Evolutionary conservation across 495 filamentous ascomycete genomes (phyloP).

Genomic region (Poronia punctata): DNA sequence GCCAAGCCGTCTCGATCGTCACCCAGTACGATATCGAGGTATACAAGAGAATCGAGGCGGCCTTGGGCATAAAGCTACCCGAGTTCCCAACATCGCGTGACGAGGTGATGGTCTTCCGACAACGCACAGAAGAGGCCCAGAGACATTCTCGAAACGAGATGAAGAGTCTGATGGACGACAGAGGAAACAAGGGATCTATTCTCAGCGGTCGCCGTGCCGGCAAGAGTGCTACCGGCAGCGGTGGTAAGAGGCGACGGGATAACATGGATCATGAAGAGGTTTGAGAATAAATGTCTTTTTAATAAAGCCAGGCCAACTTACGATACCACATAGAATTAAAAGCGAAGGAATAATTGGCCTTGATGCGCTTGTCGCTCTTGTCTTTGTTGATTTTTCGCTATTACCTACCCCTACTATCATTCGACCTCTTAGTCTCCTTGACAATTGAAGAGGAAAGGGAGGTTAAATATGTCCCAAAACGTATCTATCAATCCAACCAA

Average conservation of each 20-base stretch:
- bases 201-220: slow-evolving; percentile 46
- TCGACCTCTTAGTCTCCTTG: too few relatives aligned
- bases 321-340: neutral
- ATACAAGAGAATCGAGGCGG: slow-evolving; percentile 75
- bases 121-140: slow-evolving; percentile 78
- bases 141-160: slow-evolving; percentile 72
- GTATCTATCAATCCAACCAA: too few relatives aligned
- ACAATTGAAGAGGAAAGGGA: too few relatives aligned
- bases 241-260: slow-evolving; percentile 57
- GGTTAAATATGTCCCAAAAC: too few relatives aligned
- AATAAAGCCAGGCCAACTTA: neutral
- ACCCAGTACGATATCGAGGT: slow-evolving; percentile 93
- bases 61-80: slow-evolving; percentile 65
- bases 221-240: slow-evolving; percentile 14
- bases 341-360: neutral
- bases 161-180: slow-evolving; percentile 75
- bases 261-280: slow-evolving; percentile 84
- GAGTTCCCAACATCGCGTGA: slow-evolving; percentile 67
- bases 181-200: slow-evolving; percentile 55
- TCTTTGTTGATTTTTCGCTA: too few relatives aligned
- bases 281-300: slow-evolving; percentile 21
- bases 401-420: too few relatives aligned
- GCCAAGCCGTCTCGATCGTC: slow-evolving; percentile 72
- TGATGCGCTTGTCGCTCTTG: neutral
- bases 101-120: slow-evolving; percentile 78